Evolutionary conservation across 352 stramenopile genomes (phyloP).

Genomic region (Globisporangium acanthophoron): DNA sequence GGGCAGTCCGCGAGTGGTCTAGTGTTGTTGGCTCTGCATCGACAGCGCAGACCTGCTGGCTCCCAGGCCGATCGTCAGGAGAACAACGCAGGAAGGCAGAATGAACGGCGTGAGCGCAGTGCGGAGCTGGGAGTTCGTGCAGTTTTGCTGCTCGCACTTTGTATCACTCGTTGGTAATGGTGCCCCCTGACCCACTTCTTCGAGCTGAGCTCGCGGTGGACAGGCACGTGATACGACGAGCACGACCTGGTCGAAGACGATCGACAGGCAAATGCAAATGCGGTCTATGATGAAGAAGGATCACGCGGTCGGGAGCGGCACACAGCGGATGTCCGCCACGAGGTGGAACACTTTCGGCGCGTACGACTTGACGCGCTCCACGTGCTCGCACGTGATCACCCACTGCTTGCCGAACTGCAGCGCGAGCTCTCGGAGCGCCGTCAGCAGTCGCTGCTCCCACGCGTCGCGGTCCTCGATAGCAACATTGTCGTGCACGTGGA

Average conservation of each 20-base stretch:
- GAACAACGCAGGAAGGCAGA: not conserved
- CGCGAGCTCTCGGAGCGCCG: constrained; percentile 43
- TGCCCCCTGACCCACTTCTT: not conserved
- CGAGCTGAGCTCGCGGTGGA: too few species aligned
- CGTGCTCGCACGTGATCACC: constrained; percentile 75
- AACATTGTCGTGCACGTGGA: constrained; percentile 97
- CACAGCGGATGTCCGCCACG: constrained; percentile 80
- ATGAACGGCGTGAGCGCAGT: not conserved
- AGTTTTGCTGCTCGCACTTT: not conserved
- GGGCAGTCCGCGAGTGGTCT: not conserved
- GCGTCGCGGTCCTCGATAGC: constrained; percentile 67
- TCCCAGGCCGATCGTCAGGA: not conserved
- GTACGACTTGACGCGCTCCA: constrained; percentile 92
- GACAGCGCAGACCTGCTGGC: not conserved
- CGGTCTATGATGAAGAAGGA: not conserved
- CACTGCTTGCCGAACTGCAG: constrained; percentile 45
- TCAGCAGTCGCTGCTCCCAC: constrained; percentile 69
- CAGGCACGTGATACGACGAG: too few species aligned
- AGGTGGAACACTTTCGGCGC: constrained; percentile 88
- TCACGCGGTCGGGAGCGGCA: not conserved
- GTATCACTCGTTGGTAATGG: not conserved
- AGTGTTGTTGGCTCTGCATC: not conserved
- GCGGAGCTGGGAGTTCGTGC: not conserved
- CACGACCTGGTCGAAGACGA: not conserved
- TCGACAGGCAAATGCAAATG: not conserved